Evolutionary conservation across 1,284 basidiomycete species (phyloP).

Genomic region (Apiotrichum mycotoxinovorans): DNA sequence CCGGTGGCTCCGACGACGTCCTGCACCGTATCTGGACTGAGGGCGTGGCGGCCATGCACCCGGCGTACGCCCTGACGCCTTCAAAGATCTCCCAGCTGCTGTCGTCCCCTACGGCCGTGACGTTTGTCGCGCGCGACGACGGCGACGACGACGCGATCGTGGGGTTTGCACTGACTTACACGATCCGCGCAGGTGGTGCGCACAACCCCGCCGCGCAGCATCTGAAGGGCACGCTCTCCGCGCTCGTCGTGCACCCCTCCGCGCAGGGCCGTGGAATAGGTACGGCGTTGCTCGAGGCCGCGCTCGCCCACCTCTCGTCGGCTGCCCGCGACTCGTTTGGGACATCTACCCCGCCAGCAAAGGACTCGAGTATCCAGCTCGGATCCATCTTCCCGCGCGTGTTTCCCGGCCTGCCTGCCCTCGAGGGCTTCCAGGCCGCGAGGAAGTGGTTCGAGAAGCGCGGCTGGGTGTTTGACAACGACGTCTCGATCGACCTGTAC

Average conservation of each 20-base stretch:
- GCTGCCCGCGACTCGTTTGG: constrained; percentile 6
- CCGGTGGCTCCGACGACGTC: background rate
- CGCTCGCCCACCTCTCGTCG: constrained; percentile 10
- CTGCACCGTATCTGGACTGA: constrained; percentile 15
- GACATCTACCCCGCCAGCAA: constrained; percentile 7
- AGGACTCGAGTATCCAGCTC: constrained; percentile 18
- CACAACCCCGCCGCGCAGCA: constrained; percentile 14
- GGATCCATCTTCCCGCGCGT: constrained; percentile 28
- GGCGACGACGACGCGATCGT: background rate
- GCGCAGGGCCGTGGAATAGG: constrained; percentile 19
- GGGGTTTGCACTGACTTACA: constrained; percentile 23
- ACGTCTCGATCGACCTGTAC: constrained; percentile 14
- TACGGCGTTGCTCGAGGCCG: constrained; percentile 17
- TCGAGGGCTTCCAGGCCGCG: constrained; percentile 10
- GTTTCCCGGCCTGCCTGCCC: constrained; percentile 26
- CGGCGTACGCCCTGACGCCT: constrained; percentile 13
- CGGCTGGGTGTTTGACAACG: constrained; percentile 15
- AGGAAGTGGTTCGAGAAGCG: constrained; percentile 16
- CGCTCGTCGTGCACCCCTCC: constrained; percentile 16
- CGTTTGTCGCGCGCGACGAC: constrained; percentile 12
- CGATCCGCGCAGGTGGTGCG: constrained; percentile 7
- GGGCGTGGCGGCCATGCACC: constrained; percentile 1
- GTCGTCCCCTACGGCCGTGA: constrained; percentile 4
- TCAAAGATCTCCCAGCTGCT: constrained; percentile 17
- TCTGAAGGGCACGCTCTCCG: constrained; percentile 17